These are phyloP conservation scores for Thoreauomyces humboldtii DNA, from an alignment of 192 early-diverging fungal species.

Conservation along the genomic window DNA sequence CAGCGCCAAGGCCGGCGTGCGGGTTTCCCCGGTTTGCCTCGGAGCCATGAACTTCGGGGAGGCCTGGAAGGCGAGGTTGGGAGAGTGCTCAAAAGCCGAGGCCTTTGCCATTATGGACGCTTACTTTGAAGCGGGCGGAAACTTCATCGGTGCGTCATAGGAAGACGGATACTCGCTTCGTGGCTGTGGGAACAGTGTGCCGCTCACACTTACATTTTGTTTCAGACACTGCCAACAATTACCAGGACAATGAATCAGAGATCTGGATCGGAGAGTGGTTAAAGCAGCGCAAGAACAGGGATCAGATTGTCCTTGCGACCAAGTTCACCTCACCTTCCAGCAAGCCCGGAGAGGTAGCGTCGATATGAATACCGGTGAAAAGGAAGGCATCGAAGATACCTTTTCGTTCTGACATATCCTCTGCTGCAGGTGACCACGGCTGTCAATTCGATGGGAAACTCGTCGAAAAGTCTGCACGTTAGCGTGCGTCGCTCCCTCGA, in stretches of 20 bases:
- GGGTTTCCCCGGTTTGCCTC: constrained; percentile 18
- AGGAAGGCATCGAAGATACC: too few relatives aligned
- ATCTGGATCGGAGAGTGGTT: constrained; percentile 28
- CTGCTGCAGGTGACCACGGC: too few relatives aligned
- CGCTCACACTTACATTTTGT: too few relatives aligned
- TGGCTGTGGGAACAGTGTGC: too few relatives aligned
- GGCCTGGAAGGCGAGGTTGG: neutral
- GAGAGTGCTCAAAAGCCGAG: constrained; percentile 14
- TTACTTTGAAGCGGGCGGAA: constrained; percentile 21
- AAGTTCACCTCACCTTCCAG: constrained; percentile 11
- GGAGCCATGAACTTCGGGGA: constrained; percentile 24
- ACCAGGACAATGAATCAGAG: constrained; percentile 19
- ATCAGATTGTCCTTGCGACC: constrained; percentile 26
- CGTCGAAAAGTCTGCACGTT: neutral
- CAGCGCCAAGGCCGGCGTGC: constrained; percentile 11
- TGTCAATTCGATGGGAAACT: constrained; percentile 11
- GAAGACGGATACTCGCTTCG: too few relatives aligned
- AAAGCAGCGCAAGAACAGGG: constrained; percentile 23
- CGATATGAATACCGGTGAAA: too few relatives aligned
- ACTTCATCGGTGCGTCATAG: too few relatives aligned
- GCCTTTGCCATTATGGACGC: constrained; percentile 20
- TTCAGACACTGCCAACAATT: constrained; percentile 16
- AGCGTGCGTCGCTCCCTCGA: constrained; percentile 2
- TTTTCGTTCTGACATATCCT: too few relatives aligned
- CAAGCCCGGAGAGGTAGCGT: neutral